Base-by-base conservation (phyloP, 2,329 filamentous ascomycete species). In the Drechslerella dactyloides region DNA sequence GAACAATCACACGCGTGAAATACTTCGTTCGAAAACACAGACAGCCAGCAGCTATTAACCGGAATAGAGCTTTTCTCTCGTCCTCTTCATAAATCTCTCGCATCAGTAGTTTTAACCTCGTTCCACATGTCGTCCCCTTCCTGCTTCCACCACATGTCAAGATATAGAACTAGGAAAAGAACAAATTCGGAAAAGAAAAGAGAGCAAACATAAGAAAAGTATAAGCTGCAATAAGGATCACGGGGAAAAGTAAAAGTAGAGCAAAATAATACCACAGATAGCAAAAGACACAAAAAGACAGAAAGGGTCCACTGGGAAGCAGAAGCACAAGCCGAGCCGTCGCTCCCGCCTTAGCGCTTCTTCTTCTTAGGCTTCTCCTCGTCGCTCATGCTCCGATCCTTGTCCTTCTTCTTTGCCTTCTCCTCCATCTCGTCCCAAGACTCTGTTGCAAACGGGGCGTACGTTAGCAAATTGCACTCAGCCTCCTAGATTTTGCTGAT, bases 341-440 rank as follows among this genome's bases (percentile, higher is more conserved):
- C 19, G 19, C 24, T 23, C 7, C 30, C 24, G 3, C 33, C 15
- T 68, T 56, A 69, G 21, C 57, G 57, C 56, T 56, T 61, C 59
- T 70, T 70, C 15, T 93, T 91, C 82, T 88, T 91, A 1, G 89
- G 81, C 51, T 78, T 81, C 33, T 65, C 66, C 53, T 86, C 85
- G 58, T 85, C 84, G 55, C 85, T 85, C 21, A 84, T 74, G 1
- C 81, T 81, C 55, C 80, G 80, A 74, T 88, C 85, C 73, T 83
- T 81, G 76, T 88, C 86, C 79, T 87, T 86, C 79, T 81, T 84
- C 77, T 84, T 85, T 0, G 86, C 93, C 83, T 96, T 96, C 80
- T 89, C 88, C 82, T 97, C 93, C 69, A 97, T 79, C 80, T 96
- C 92, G 78, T 97, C 93, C 93, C 93, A 97, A 78, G 96, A 91